Evolutionary conservation across 495 filamentous ascomycete species (phyloP), one percentile per base, ranked within the genome.

Genomic region (Trichoderma reesei): DNA sequence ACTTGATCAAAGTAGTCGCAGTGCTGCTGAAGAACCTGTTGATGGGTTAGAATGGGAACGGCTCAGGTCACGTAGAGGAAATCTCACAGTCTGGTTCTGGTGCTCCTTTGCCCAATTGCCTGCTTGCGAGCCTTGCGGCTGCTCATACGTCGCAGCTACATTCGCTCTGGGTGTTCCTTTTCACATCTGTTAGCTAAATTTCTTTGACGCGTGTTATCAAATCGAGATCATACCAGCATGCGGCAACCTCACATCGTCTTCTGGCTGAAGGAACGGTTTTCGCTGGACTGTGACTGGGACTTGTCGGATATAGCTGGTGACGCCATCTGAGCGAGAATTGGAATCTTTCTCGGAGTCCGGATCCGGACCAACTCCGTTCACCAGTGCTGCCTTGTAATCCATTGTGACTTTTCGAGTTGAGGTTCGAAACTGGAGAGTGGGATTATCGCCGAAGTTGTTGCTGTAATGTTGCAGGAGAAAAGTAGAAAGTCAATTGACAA

Each of bases 21-120:
- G 69, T 83, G 82, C 66, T 81, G 81, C 67, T 81, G 79, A 7
- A 82, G 71, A 37, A 69, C 44, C 41, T 46, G n/a, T 38, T 62
- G 48, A 20, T 14, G 37, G 3, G 41, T 54, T 9, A 41, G 38
- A 9, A 44, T 39, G 10, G 37, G 9, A 10, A 18, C 51, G 20
- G 1, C 3, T 1, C 5, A 36, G 51, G 34, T 31, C 9, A 1
- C 10, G 1, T 3, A 18, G 20, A 18, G 0, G 9, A 4, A 31
- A 56, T 3, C 66, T 46, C 14, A 77, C 75, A n/a, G 61, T 69
- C 59, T 69, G 48, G 36, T 44, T 36, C 11, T 59, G 33, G 14
- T 51, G 59, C 20, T 51, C 59, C 10, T 41, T 59, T 3, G 69
- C 71, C 67, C 69, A 73, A 39, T 68, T 65, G 5, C 48, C 59